These are phyloP conservation scores for Orbilia javanica DNA, from an alignment of 2,329 filamentous ascomycete species.

Conservation along the genomic window DNA sequence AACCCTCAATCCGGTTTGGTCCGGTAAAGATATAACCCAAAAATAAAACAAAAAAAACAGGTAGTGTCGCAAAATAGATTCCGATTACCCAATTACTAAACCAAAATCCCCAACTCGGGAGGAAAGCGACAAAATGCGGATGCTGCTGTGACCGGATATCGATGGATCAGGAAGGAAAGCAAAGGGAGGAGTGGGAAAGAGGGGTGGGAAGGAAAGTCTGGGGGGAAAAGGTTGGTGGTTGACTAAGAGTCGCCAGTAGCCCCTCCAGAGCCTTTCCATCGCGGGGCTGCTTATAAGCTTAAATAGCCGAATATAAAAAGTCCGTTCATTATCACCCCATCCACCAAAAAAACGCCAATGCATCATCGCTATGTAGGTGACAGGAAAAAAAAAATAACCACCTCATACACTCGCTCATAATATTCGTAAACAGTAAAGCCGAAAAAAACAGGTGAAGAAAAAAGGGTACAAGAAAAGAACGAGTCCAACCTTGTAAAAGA, in stretches of 20 bases:
- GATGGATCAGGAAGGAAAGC: slow-evolving; percentile 16
- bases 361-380: slow-evolving; percentile 1
- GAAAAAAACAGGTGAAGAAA: neutral
- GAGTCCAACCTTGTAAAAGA: neutral
- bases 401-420: slow-evolving; percentile 14
- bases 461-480: slow-evolving; percentile 9
- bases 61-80: neutral
- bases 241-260: neutral
- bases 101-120: neutral
- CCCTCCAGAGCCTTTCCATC: neutral
- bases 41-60: neutral
- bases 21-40: too few species aligned
- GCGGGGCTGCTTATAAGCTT: neutral
- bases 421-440: slow-evolving; percentile 6
- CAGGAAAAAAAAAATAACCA: neutral
- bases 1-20: neutral
- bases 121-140: neutral
- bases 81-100: neutral
- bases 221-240: neutral
- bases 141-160: neutral
- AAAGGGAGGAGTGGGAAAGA: slow-evolving; percentile 4
- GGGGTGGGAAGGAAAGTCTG: neutral
- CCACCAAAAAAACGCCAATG: slow-evolving; percentile 22
- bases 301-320: slow-evolving; percentile 8
- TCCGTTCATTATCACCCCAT: slow-evolving; percentile 8